Evolutionary conservation across 192 early-diverging fungal species (phyloP), one percentile per base, ranked within the genome.

Genomic region (Piromyces finnis): DNA sequence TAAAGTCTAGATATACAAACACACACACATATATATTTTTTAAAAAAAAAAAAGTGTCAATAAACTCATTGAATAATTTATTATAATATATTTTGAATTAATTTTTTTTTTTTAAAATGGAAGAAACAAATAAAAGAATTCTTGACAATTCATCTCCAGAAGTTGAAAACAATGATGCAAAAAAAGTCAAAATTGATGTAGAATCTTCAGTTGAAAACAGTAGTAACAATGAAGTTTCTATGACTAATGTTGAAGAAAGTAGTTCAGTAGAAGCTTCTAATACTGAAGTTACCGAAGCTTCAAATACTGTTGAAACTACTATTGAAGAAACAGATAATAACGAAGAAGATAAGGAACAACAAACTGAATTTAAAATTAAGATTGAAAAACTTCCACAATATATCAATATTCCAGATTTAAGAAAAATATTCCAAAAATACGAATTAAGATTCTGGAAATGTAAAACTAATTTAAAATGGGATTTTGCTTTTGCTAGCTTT

Each of bases 401-500:
- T 30, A 68, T 32, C 29, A 81, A 37, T 28, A 32, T 36, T 28
- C 29, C 32, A 29, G 80, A 81, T 68, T 77, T 81, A 79, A 30
- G 77, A 79, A 37, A 29, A n/a, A 30, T 68, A 77, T 81, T 77
- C 80, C 41, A 80, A 36, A 80, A 80, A 78, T 35, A 35, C 14
- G 80, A 79, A 29, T 29, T 81, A 29, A 37, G 29, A 78, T 30
- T 29, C 27, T 37, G 30, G 28, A 35, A 68, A 77, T 80, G 81
- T 37, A 88, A 88, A 79, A 86, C 83, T 80, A 84, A 81, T 11
- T 85, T 85, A 30, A 86, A 81, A 29, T 86, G 86, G 87, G 59
- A 77, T n/a, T 83, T 87, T 37, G 82, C 82, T 26, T 81, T 88
- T 29, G 59, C 87, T 28, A 78, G 78, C 7, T 85, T 85, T 37